Conservation (phyloP, 2,329 filamentous ascomycete species). For the Venturia pyrina region DNA sequence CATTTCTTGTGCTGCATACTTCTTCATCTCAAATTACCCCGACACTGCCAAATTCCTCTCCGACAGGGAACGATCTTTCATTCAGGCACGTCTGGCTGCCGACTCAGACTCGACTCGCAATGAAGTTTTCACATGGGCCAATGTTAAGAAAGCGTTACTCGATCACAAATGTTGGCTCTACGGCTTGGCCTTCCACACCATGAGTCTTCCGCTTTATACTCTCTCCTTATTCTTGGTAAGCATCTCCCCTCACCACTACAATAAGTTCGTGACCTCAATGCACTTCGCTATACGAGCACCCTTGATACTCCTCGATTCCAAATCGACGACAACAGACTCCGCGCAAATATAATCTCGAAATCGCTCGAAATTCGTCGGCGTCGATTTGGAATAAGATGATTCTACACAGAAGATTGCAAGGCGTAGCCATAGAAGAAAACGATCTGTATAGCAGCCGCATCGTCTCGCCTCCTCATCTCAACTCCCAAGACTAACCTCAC, state of each 20-base stretch:
- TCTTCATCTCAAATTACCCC: slow-evolving; percentile 40
- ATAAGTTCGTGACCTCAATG: no score
- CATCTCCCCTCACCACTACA: background rate
- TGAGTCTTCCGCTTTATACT: slow-evolving; percentile 48
- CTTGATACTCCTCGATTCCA: no score
- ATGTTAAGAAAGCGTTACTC: slow-evolving; percentile 34
- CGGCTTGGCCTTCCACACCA: slow-evolving; percentile 51
- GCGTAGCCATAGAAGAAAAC: no score
- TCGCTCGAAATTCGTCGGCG: no score
- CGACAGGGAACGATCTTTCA: slow-evolving; percentile 41
- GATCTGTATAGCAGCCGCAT: no score
- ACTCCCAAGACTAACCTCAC: background rate
- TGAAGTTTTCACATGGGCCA: slow-evolving; percentile 8
- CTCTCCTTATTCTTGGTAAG: slow-evolving; percentile 47
- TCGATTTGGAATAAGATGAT: no score
- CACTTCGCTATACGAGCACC: no score
- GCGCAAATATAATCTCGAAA: no score
- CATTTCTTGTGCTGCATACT: slow-evolving; percentile 7
- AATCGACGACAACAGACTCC: no score
- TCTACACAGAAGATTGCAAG: no score
- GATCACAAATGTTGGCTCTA: slow-evolving; percentile 58
- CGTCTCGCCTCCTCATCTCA: no score
- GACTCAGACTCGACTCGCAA: slow-evolving; percentile 5
- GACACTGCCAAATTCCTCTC: slow-evolving; percentile 48
- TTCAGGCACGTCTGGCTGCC: slow-evolving; percentile 46